These are phyloP conservation scores for Phialocephala sp. DNA, from an alignment of 2,329 filamentous ascomycete species.

Conservation along the genomic window DNA sequence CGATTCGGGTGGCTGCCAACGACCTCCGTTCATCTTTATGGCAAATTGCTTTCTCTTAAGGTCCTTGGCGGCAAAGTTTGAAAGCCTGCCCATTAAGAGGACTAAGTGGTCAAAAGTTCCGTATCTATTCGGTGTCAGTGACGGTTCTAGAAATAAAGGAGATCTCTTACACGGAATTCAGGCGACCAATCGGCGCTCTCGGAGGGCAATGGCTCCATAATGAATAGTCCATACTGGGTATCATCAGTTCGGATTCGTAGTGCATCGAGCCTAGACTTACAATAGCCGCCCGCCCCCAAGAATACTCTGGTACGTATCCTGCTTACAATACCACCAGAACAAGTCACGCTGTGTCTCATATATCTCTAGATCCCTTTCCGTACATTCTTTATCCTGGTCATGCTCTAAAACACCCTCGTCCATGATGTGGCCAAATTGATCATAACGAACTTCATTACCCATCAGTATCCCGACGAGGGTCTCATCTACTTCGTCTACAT, in stretches of 20 bases:
- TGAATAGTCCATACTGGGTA: constrained; percentile 66
- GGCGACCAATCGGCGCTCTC: constrained; percentile 75
- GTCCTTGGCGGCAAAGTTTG: constrained; percentile 80
- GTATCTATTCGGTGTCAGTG: constrained; percentile 60
- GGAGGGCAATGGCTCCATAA: constrained; percentile 89
- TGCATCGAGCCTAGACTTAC: constrained; percentile 59
- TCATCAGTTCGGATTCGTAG: constrained; percentile 16
- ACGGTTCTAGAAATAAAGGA: neutral
- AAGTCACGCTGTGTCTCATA: constrained; percentile 85
- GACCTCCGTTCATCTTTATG: constrained; percentile 57
- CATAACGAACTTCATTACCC: constrained; percentile 62
- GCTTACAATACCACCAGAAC: constrained; percentile 96
- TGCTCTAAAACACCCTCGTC: constrained; percentile 30
- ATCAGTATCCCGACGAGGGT: constrained; percentile 62
- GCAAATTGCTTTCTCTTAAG: constrained; percentile 76
- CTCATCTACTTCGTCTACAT: constrained; percentile 57
- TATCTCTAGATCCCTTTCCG: constrained; percentile 69
- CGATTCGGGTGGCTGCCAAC: constrained; percentile 42
- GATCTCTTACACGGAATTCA: constrained; percentile 69
- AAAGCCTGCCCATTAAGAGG: constrained; percentile 78
- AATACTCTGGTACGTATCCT: constrained; percentile 90
- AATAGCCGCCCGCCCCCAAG: constrained; percentile 84
- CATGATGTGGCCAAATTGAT: constrained; percentile 58
- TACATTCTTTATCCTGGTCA: constrained; percentile 31
- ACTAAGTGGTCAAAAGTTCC: constrained; percentile 89